Base-by-base conservation (phyloP, 2,329 filamentous ascomycete genomes). In the Phaeosphaeriaceae sp. region DNA sequence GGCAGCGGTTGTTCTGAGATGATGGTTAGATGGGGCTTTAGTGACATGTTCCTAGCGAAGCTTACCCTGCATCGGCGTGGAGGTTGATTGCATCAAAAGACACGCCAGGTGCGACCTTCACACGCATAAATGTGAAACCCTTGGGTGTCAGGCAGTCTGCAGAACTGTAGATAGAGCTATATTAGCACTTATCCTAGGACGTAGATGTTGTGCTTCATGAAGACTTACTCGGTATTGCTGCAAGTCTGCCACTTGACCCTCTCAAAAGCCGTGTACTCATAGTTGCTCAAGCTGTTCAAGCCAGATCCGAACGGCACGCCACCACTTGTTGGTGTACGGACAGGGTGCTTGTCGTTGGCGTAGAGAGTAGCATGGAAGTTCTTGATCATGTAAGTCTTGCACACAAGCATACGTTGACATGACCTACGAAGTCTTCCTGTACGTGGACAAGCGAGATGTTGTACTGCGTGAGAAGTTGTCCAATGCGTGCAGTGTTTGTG, bases 71-170 rank as follows among this genome's bases (percentile, higher is more conserved):
- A 70, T 91, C 88, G 1, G 87, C 78, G 71, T 91, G 88, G 7
- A 90, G 67, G 70, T 91, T 90, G 78, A 90, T 90, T 7, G 85
- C 78, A 70, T 90, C 88, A 22, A 88, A 74, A 58, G 84, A 88
- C 7, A 86, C 81, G 17, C 83, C 83, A 36, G 81, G 78, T 9
- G 80, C 81, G 15, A 89, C 64, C 20, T 80, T 75, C 42, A 84
- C 74, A 13, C 87, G 83, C 87, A 90, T 89, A 48, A 87, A 86
- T 0, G 87, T 89, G 73, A 89, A 90, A 15, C 88, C 88, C 74
- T 91, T 91, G 21, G 87, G 88, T 0, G 88, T 90, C 61, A 90
- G 76, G 70, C 88, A 90, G 72, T 91, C 88, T 1, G 73, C 67
- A 0, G 81, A 82, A 0, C 84, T 85, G 36, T 56, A 45, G 20